Conservation (phyloP, 768 basidiomycete genomes). For the Trametes cinnabarina region DNA sequence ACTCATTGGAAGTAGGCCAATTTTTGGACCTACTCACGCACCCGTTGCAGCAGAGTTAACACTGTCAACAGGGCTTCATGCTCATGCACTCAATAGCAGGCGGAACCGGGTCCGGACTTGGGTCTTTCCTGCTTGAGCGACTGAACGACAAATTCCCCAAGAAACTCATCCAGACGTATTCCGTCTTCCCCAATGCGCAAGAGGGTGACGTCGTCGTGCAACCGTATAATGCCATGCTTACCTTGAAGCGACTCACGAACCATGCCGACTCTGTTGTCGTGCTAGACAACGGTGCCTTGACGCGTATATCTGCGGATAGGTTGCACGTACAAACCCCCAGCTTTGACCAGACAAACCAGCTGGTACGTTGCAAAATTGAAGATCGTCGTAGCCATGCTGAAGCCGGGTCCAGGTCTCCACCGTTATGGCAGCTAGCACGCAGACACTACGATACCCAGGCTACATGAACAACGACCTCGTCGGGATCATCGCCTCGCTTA, state of each 20-base stretch:
- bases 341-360: conserved; percentile 90
- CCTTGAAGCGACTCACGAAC: conserved; percentile 90
- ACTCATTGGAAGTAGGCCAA: conserved; percentile 83
- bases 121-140: conserved; percentile 96
- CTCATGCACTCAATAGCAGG: conserved; percentile 98
- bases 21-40: background rate
- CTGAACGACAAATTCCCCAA: conserved; percentile 98
- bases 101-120: conserved; percentile 96
- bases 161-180: conserved; percentile 98
- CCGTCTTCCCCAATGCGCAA: conserved; percentile 92
- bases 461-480: conserved; percentile 99
- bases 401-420: conserved; percentile 73
- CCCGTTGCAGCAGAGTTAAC: background rate
- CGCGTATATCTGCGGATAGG: conserved; percentile 90
- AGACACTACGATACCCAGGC: conserved; percentile 93
- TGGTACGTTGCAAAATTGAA: conserved; percentile 45
- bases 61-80: conserved; percentile 85
- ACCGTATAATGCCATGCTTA: conserved; percentile 94
- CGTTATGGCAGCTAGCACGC: conserved; percentile 96
- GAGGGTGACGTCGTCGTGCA: conserved; percentile 98
- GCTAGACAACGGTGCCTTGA: conserved; percentile 91
- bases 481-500: conserved; percentile 93
- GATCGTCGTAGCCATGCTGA: background rate
- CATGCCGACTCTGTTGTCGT: conserved; percentile 98
- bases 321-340: conserved; percentile 84